Evolutionary conservation across 208 protist genomes (phyloP), one percentile per base, ranked within the genome.

Genomic region (Leishmania tarentolae): DNA sequence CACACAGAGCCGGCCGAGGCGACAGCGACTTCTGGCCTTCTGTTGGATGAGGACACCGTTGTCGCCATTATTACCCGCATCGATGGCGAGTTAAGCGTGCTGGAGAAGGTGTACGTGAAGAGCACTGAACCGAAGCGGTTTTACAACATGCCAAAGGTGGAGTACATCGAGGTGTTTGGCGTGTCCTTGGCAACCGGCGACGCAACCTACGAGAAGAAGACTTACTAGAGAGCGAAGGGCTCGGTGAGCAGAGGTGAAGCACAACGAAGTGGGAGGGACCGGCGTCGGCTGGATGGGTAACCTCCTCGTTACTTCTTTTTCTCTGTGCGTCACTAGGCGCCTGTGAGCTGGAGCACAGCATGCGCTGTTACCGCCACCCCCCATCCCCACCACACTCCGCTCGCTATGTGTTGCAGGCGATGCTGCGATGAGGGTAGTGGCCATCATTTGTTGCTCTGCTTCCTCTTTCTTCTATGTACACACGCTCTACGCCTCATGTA

Each of bases 81-180:
- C 17, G 84, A 72, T 47, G 83, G 86, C 50, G 76, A 88, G 77
- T 72, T 94, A 71, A 93, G 88, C 75, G 82, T 96, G 21, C 37
- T 93, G 40, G 84, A 87, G 75, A 86, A 77, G 47, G 86, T 94
- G 11, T 96, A 93, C 75, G 90, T 96, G 44, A 86, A 83, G 77
- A 91, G 87, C 76, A 89, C 88, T 53, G 93, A 96, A 78, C 92
- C 92, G 6, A 94, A 94, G 83, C 90, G 84, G 53, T 94, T 96
- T 71, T 94, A 91, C 71, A 88, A 95, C 63, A 79, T 96, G 75
- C 93, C 93, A 0, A 89, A 81, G 40, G 93, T 96, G 15, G 87
- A 94, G 79, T 96, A 94, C 78, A 88, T 96, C 74, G 93, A 95
- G 75, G 76, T 89, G 40, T 93, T 92, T 77, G 93, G 91, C 7